phyloP scores from a whole-genome alignment of 2,329 filamentous ascomycete species.

The Microcyclospora pomicola region DNA sequence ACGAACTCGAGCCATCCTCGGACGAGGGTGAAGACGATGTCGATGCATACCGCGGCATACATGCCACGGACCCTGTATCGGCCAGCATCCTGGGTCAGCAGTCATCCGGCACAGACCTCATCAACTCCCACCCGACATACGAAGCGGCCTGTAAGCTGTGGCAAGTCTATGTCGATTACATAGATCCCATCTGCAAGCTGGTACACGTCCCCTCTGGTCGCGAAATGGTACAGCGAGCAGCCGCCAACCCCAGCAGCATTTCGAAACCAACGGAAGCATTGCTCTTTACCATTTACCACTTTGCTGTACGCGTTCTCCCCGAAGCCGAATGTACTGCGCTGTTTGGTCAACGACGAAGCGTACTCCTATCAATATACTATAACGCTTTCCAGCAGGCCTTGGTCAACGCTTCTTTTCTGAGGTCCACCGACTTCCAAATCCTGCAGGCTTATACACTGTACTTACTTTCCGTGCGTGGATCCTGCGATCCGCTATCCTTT shows the following conservation, averaged over 20 bases:
- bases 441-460: conserved; percentile 57
- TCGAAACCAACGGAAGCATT: conserved; percentile 45
- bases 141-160: conserved; percentile 36
- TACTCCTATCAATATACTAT: conserved; percentile 22
- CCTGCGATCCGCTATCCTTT: conserved; percentile 38
- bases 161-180: conserved; percentile 54
- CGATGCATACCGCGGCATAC: conserved; percentile 8
- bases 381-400: conserved; percentile 50
- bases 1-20: conserved; percentile 16
- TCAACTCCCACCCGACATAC: conserved; percentile 40
- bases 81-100: conserved; percentile 12
- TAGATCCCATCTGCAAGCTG: conserved; percentile 58
- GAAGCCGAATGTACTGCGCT: conserved; percentile 32
- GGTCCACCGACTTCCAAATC: conserved; percentile 49
- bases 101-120: conserved; percentile 7
- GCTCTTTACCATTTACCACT: conserved; percentile 48
- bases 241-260: conserved; percentile 36
- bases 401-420: conserved; percentile 52
- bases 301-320: conserved; percentile 38
- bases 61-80: conserved; percentile 14
- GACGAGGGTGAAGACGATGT: conserved; percentile 15
- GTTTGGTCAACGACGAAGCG: conserved; percentile 41
- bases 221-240: conserved; percentile 37
- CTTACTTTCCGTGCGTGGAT: conserved; percentile 29
- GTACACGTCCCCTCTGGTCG: conserved; percentile 46